Evolutionary conservation across 2,329 filamentous ascomycete genomes (phyloP).

Genomic region (Colletotrichum sp.): DNA sequence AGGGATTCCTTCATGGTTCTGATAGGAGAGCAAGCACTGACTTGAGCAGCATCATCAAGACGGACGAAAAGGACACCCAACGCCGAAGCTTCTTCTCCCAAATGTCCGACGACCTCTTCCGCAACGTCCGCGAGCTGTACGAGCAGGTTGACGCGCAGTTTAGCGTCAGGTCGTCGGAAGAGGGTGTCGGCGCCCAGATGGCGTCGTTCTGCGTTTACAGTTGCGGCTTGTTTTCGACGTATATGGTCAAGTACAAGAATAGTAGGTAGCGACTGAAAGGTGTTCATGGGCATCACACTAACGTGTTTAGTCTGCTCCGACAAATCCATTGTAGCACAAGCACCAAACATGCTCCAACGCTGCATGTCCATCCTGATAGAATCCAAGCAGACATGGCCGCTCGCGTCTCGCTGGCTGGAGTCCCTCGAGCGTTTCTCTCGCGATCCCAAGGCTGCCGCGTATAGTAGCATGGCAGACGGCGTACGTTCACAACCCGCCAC

Average conservation of each 20-base stretch:
- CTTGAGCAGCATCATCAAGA: constrained; percentile 46
- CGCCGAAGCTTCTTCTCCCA: constrained; percentile 44
- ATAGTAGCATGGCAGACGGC: constrained; percentile 55
- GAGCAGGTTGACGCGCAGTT: constrained; percentile 59
- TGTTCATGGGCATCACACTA: neutral
- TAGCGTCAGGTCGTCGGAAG: constrained; percentile 47
- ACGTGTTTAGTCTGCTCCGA: constrained; percentile 46
- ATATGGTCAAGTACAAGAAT: constrained; percentile 56
- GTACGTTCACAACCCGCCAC: neutral
- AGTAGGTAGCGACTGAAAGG: constrained; percentile 36
- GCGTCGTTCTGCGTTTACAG: constrained; percentile 60
- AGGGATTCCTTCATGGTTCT: constrained; percentile 14
- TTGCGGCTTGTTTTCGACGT: constrained; percentile 58
- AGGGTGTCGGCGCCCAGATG: constrained; percentile 59
- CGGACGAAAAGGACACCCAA: constrained; percentile 41
- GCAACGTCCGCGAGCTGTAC: constrained; percentile 51
- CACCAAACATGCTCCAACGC: constrained; percentile 50
- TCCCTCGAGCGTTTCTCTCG: constrained; percentile 52
- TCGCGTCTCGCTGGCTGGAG: constrained; percentile 58
- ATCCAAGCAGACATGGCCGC: constrained; percentile 56
- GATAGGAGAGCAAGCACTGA: neutral
- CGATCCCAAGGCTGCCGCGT: constrained; percentile 44
- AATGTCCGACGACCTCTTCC: constrained; percentile 53
- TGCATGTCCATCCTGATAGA: constrained; percentile 51
- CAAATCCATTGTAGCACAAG: constrained; percentile 39